phyloP scores from a whole-genome alignment of 768 basidiomycete species.

The Melanogaster broomeanus region DNA sequence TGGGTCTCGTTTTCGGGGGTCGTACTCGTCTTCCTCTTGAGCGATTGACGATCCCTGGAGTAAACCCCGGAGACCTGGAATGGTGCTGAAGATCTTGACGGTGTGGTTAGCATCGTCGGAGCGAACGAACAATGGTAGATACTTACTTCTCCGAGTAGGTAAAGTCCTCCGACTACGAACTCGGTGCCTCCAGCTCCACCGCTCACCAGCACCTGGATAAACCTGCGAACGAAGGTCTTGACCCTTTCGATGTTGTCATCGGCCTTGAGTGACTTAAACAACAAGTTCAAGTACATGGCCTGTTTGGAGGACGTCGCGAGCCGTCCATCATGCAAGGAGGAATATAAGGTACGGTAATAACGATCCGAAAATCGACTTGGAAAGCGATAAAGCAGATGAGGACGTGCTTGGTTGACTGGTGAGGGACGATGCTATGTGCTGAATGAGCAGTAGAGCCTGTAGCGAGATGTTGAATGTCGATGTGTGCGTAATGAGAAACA shows the following conservation, averaged over 20 bases:
- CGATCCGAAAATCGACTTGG: conserved; percentile 59
- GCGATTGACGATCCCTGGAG: conserved; percentile 36
- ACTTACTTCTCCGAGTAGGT: conserved; percentile 83
- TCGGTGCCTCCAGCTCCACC: conserved; percentile 77
- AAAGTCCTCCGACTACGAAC: conserved; percentile 88
- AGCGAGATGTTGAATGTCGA: conserved; percentile 97
- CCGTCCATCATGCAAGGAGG: conserved; percentile 83
- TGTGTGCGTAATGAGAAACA: conserved; percentile 93
- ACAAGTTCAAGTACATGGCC: conserved; percentile 92
- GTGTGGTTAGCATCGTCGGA: neutral
- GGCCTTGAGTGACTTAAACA: conserved; percentile 87
- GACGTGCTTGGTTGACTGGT: conserved; percentile 40
- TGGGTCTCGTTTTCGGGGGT: conserved; percentile 89
- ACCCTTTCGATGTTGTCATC: conserved; percentile 61
- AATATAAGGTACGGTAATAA: conserved; percentile 84
- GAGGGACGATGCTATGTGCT: conserved; percentile 71
- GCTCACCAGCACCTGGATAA: conserved; percentile 75
- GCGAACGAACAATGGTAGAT: neutral
- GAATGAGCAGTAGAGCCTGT: conserved; percentile 87
- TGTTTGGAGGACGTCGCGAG: conserved; percentile 87
- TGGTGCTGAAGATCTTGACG: conserved; percentile 50
- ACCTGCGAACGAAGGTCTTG: conserved; percentile 79
- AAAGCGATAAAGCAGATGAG: conserved; percentile 38
- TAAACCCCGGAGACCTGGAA: conserved; percentile 47
- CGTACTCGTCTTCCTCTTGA: conserved; percentile 53